Conservation (phyloP, 768 basidiomycete genomes). For the Dacryopinax spathularia region DNA sequence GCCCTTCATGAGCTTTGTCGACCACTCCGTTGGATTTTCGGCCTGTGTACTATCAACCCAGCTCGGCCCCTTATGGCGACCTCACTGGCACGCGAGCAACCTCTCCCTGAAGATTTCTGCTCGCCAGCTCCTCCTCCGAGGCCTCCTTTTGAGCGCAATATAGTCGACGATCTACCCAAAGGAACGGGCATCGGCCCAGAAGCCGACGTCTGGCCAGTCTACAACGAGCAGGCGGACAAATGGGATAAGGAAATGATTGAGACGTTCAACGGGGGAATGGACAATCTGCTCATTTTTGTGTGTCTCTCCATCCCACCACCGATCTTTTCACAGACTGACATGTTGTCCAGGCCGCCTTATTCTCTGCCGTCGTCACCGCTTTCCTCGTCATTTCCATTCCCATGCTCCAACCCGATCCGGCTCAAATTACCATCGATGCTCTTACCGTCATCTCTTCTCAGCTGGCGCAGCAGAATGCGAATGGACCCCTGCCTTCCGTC, state of each 20-base stretch:
- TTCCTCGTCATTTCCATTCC: neutral
- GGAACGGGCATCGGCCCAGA: neutral
- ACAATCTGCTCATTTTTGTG: neutral
- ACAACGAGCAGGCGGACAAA: neutral
- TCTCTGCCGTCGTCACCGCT: neutral
- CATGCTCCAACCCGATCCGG: neutral
- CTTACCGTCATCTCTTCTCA: neutral
- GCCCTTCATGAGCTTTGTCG: neutral
- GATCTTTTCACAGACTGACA: neutral
- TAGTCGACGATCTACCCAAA: neutral
- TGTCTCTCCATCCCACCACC: neutral
- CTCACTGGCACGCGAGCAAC: neutral
- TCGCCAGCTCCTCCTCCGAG: neutral
- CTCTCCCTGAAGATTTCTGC: neutral
- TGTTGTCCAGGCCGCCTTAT: neutral
- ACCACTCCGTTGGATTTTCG: neutral
- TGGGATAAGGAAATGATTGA: neutral
- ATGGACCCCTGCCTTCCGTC: neutral
- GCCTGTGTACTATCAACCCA: neutral
- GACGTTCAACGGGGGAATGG: neutral
- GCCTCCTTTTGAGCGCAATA: neutral
- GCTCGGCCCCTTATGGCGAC: neutral
- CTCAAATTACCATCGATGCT: neutral
- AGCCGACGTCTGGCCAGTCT: neutral
- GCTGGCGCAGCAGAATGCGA: neutral